Conservation (phyloP, 176 grass and related monocot genomes). For the Tuctoria greenei region DNA sequence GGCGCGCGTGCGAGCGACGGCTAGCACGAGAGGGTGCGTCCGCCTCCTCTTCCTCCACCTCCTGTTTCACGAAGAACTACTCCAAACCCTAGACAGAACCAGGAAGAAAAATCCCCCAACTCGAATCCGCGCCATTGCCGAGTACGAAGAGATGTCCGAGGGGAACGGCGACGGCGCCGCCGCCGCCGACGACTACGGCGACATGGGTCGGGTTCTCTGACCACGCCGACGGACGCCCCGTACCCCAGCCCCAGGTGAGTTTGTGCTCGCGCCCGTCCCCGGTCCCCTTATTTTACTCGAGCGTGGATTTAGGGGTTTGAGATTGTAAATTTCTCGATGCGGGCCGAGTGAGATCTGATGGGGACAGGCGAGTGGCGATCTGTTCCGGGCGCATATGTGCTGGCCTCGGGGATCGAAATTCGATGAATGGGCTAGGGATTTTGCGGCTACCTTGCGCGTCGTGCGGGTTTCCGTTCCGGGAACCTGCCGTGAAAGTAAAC, state of each 20-base stretch:
- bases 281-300: not conserved
- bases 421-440: no score
- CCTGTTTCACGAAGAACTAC: not conserved
- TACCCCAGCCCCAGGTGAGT: constrained; percentile 43
- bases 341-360: not conserved
- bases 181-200: constrained; percentile 29
- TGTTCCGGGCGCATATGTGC: not conserved
- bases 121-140: constrained; percentile 49
- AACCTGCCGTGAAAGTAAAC: no score
- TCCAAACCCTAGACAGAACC: no score
- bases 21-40: no score
- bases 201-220: constrained; percentile 64
- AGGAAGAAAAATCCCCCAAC: not conserved
- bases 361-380: no score
- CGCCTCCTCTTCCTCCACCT: not conserved
- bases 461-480: no score
- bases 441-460: no score
- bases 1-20: no score
- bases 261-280: not conserved
- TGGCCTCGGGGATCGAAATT: no score
- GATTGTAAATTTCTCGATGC: not conserved
- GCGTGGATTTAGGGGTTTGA: not conserved
- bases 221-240: constrained; percentile 53
- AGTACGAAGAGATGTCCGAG: constrained; percentile 65
- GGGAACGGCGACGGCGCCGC: constrained; percentile 35